A percentile compares a stretch with the other conserved stretches of the same genome.
phyloP scores from a whole-genome alignment of 495 filamentous ascomycete species.

The Polyplosphaeria fusca region DNA sequence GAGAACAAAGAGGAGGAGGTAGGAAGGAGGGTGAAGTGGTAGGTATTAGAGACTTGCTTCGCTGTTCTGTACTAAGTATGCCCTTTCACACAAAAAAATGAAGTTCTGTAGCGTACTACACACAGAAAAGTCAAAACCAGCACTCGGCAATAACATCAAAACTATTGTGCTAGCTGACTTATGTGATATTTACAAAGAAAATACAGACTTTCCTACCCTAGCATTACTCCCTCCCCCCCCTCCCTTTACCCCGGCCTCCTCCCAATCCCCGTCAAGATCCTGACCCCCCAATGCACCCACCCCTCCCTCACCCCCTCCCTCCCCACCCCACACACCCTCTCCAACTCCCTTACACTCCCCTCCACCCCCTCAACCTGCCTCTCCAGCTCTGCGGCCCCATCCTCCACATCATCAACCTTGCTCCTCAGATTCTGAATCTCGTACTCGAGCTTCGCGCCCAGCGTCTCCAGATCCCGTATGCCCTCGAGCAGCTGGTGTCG shows the following conservation, averaged over 20 bases:
- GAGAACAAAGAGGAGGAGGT: too few relatives aligned
- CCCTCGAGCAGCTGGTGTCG: conserved; percentile 64
- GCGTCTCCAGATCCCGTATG: conserved; percentile 75
- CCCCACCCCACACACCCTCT: conserved; percentile 37
- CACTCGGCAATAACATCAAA: too few relatives aligned
- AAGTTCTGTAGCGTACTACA: too few relatives aligned
- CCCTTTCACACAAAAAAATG: too few relatives aligned
- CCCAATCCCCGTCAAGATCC: conserved; percentile 59
- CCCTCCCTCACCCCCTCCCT: conserved; percentile 27
- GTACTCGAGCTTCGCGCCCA: conserved; percentile 89
- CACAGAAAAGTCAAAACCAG: too few relatives aligned
- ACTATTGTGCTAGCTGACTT: too few relatives aligned
- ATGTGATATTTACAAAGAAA: too few relatives aligned
- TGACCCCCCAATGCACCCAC: conserved; percentile 53
- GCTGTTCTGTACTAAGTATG: too few relatives aligned
- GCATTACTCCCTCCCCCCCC: too few relatives aligned
- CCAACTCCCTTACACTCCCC: conserved; percentile 66
- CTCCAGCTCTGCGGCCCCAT: conserved; percentile 76
- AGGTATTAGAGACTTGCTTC: too few relatives aligned
- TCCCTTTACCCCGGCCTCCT: conserved; percentile 29
- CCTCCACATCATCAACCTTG: conserved; percentile 85
- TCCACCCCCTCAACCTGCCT: conserved; percentile 78
- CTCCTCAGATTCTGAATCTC: conserved; percentile 77
- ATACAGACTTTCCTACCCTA: too few relatives aligned
- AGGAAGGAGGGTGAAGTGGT: too few relatives aligned